Base-by-base conservation (phyloP, 225 moss, liverwort and hornwort genomes). In the Asterella californica region DNA sequence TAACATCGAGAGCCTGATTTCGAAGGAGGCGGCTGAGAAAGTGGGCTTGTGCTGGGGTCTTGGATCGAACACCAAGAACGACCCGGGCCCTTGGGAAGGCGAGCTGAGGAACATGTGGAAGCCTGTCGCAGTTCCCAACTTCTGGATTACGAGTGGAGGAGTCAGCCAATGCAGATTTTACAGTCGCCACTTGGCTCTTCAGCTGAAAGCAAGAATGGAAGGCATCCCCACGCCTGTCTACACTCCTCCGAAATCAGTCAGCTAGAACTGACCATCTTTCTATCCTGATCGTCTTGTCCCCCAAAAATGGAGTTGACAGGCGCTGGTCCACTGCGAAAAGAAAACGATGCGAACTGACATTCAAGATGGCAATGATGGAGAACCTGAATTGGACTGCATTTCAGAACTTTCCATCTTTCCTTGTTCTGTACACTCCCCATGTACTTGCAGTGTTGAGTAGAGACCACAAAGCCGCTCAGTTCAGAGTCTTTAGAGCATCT, bases 41-140 rank as follows among this genome's bases (percentile, higher is more conserved):
- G 74, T 55, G 45, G 72, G 74, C 0, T 22, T 29, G 74, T 59
- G 57, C 34, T 81, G 81, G 81, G 81, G 81, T 25, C 47, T 81
- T 9, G 73, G 81, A 12, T 81, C 73, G 37, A 45, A 36, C n/a
- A 75, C 74, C 18, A n/a, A 24, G 15, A 62, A 60, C 2, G 81
- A 81, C 62, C 81, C 81, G 5, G 81, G 81, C 24, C 72, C 81
- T 9, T 81, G 81, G 81, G 74, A 62, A 17, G 60, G 81, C 0
- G 81, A 81, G 61, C 32, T 81, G 59, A 71, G 37, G 18, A 81
- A 81, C 75, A 81, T 81, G 81, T 81, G 74, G 74, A 81, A 75
- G 75, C 81, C 81, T 19, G 30, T 60, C 3, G 37, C 55, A 11
- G 55, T 36, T 57, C 81, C 81, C 12, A 72, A 60, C 17, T 48